A percentile compares a stretch with the other conserved stretches of the same genome.
These are phyloP conservation scores for Madurella fahalii DNA, from an alignment of 2,329 filamentous ascomycete species.

Conservation along the genomic window DNA sequence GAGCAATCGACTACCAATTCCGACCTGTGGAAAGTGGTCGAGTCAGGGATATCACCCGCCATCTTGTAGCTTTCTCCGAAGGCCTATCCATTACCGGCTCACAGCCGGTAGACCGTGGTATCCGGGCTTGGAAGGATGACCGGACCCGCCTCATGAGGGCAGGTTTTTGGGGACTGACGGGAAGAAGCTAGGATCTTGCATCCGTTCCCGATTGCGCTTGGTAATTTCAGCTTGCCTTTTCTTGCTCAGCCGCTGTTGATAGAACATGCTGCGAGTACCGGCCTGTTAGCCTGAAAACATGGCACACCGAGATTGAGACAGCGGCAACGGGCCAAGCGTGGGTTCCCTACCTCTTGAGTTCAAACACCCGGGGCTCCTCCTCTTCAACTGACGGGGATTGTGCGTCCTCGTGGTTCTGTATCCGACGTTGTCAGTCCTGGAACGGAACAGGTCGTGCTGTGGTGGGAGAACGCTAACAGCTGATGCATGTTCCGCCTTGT, in stretches of 20 bases:
- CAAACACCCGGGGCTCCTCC: slow-evolving; percentile 75
- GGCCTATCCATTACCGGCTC: neutral
- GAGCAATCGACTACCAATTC: too few species aligned
- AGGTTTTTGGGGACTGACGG: slow-evolving; percentile 73
- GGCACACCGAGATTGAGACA: neutral
- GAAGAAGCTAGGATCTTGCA: slow-evolving; percentile 75
- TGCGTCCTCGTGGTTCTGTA: slow-evolving; percentile 24
- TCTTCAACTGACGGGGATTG: slow-evolving; percentile 37
- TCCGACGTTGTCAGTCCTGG: neutral
- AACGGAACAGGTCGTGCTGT: too few species aligned
- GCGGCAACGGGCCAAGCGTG: too few species aligned
- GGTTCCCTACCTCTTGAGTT: slow-evolving; percentile 66
- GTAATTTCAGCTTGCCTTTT: slow-evolving; percentile 74
- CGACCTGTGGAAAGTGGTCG: too few species aligned
- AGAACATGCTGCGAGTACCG: slow-evolving; percentile 63
- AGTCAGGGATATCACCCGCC: too few species aligned
- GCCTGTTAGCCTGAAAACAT: neutral
- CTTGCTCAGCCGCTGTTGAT: slow-evolving; percentile 76
- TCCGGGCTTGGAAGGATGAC: neutral
- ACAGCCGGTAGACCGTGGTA: neutral
- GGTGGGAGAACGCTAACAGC: neutral
- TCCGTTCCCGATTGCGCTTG: slow-evolving; percentile 73
- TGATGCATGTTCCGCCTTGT: slow-evolving; percentile 22
- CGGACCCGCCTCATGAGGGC: slow-evolving; percentile 30
- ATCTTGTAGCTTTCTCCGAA: too few species aligned